Evolutionary conservation across 1,284 basidiomycete species (phyloP).

Genomic region (Sporisorium graminicola): DNA sequence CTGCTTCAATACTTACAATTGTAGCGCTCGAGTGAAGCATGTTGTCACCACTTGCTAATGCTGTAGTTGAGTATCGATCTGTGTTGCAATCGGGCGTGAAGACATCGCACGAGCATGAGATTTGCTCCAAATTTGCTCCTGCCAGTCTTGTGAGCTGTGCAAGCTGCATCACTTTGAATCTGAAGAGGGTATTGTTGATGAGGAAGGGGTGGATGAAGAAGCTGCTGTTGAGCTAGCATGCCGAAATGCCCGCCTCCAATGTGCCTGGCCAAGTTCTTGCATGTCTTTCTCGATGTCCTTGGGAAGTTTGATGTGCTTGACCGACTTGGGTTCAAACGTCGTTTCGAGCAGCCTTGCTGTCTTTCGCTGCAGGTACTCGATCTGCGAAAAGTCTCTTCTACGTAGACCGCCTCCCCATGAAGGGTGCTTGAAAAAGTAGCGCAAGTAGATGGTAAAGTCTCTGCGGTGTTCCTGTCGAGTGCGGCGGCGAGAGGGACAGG

Average conservation of each 20-base stretch:
- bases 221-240: conserved; percentile 10
- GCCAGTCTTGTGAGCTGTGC: not conserved
- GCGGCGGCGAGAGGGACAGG: not conserved
- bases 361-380: conserved; percentile 67
- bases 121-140: not conserved
- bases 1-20: conserved; percentile 1
- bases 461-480: conserved; percentile 51
- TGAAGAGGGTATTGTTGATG: conserved; percentile 20
- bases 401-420: conserved; percentile 61
- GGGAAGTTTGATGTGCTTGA: conserved; percentile 60
- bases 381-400: conserved; percentile 63
- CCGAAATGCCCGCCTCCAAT: conserved; percentile 37
- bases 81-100: not conserved
- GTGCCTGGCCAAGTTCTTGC: conserved; percentile 39
- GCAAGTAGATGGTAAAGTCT: conserved; percentile 66
- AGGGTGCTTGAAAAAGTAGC: conserved; percentile 67
- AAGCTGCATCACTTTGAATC: not conserved
- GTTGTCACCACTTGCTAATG: too few species aligned
- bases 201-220: not conserved
- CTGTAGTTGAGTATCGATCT: not conserved
- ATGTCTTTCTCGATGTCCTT: conserved; percentile 46
- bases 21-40: too few species aligned
- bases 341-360: conserved; percentile 59
- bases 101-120: not conserved
- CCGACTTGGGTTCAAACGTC: conserved; percentile 57